These are phyloP conservation scores for Pulveroboletus sp. DNA, from an alignment of 768 basidiomycete species.

Conservation along the genomic window DNA sequence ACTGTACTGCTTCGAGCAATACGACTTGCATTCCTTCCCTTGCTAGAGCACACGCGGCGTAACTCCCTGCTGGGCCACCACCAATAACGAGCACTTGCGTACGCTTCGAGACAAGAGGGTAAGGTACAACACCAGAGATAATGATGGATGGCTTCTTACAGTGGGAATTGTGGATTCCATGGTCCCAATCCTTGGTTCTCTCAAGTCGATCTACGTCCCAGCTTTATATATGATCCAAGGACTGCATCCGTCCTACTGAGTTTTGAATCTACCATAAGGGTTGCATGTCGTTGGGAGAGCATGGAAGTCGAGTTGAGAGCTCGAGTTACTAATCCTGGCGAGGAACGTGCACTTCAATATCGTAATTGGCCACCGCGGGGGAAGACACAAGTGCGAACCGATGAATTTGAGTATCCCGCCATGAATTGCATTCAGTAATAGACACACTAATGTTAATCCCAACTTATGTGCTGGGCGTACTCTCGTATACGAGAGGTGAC, in stretches of 20 bases:
- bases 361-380: neutral
- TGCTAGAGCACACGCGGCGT: slow-evolving; percentile 49
- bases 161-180: slow-evolving; percentile 19
- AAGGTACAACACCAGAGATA: neutral
- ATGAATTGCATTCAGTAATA: slow-evolving; percentile 1
- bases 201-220: neutral
- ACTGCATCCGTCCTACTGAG: neutral
- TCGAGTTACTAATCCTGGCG: neutral
- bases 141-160: slow-evolving; percentile 11
- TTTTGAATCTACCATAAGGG: neutral
- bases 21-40: slow-evolving; percentile 57
- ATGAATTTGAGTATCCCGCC: slow-evolving; percentile 1
- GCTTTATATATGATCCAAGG: slow-evolving; percentile 4
- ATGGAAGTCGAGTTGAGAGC: neutral
- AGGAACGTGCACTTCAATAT: neutral
- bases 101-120: slow-evolving; percentile 13
- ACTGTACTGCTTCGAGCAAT: slow-evolving; percentile 49
- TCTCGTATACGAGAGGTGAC: slow-evolving; percentile 76
- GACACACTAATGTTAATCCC: slow-evolving; percentile 51
- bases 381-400: neutral
- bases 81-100: slow-evolving; percentile 45
- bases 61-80: slow-evolving; percentile 57
- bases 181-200: neutral
- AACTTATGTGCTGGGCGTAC: slow-evolving; percentile 67
- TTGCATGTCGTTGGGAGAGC: neutral